Conservation (phyloP, 2,329 filamentous ascomycete genomes). For the Tolypocladium paradoxum region DNA sequence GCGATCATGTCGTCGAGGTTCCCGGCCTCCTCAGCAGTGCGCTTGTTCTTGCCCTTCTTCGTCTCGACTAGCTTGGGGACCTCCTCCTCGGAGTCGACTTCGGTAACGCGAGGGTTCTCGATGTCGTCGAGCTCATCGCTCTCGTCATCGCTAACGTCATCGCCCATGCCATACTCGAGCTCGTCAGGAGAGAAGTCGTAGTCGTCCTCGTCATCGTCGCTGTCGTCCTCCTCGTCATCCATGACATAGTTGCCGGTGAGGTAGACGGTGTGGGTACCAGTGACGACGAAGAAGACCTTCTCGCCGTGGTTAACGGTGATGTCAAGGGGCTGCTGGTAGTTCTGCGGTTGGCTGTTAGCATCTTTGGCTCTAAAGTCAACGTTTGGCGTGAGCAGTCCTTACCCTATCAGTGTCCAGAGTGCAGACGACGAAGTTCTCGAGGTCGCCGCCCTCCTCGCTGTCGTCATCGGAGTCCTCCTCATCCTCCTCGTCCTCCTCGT, state of each 20-base stretch:
- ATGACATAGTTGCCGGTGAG: slow-evolving; percentile 95
- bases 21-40: slow-evolving; percentile 63
- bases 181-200: slow-evolving; percentile 78
- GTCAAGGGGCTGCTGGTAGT: slow-evolving; percentile 91
- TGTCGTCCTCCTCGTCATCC: slow-evolving; percentile 52
- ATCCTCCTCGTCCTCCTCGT: slow-evolving; percentile 42
- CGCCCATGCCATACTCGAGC: slow-evolving; percentile 60
- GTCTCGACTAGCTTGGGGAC: slow-evolving; percentile 47
- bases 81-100: slow-evolving; percentile 71
- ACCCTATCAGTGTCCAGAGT: slow-evolving; percentile 90
- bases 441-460: slow-evolving; percentile 51
- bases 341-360: slow-evolving; percentile 39
- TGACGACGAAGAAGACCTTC: slow-evolving; percentile 83
- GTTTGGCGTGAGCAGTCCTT: slow-evolving; percentile 21
- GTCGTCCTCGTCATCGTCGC: slow-evolving; percentile 58
- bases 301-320: slow-evolving; percentile 85
- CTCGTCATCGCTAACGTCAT: slow-evolving; percentile 63
- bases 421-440: slow-evolving; percentile 90
- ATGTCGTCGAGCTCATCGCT: slow-evolving; percentile 70
- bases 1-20: slow-evolving; percentile 76
- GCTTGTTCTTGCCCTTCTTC: slow-evolving; percentile 87
- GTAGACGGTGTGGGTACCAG: slow-evolving; percentile 80
- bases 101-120: slow-evolving; percentile 69
- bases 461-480: slow-evolving; percentile 54
- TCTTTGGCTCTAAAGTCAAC: neutral